Base-by-base conservation (phyloP, 1,284 basidiomycete species). In the Inonotus obliquus region DNA sequence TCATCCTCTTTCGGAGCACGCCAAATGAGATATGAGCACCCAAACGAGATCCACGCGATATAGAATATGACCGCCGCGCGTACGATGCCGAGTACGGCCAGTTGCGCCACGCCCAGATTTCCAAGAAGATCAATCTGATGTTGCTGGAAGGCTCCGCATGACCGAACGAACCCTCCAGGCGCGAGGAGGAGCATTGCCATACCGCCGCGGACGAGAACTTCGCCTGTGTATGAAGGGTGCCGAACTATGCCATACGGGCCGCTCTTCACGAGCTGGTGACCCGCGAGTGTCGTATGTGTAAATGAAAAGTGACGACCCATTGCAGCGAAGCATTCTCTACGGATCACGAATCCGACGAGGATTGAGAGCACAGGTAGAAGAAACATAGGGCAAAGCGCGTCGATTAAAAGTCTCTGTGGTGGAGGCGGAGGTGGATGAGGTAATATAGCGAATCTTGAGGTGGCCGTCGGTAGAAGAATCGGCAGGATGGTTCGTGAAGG, bases 1-100 rank as follows among this genome's bases (percentile, higher is more conserved):
- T 54, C 65, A 47, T 67, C 66, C 59, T 67, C 66, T 14, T 29
- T 35, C 35, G 56, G 35, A 4, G 63, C 35, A 10, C 66, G 55
- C 27, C 45, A 32, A 19, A 54, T 32, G 10, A 67, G 51, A 32
- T 54, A 57, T 1, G 51, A 37, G n/a, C 39, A 53, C 4, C 25
- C 55, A 21, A 64, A 59, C 13, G 27, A 11, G 17, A 63, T 29
- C 62, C 62, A 63, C 4, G 47, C 55, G 19, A 57, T 23, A 21
- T 44, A 52, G n/a, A 57, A 51, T 4, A 19, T 47, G 19, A 62
- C 23, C 5, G n/a, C 56, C 19, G 27, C 7, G n/a, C 61, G 37
- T n/a, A 62, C 39, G 21, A 56, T 45, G 32, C 25, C 41, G 38
- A 58, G 11, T 32, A 58, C n/a, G 25, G 45, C 19, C 10, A 25